Evolutionary conservation across 345 rosid genomes (phyloP).

Genomic region (Populus alba): DNA sequence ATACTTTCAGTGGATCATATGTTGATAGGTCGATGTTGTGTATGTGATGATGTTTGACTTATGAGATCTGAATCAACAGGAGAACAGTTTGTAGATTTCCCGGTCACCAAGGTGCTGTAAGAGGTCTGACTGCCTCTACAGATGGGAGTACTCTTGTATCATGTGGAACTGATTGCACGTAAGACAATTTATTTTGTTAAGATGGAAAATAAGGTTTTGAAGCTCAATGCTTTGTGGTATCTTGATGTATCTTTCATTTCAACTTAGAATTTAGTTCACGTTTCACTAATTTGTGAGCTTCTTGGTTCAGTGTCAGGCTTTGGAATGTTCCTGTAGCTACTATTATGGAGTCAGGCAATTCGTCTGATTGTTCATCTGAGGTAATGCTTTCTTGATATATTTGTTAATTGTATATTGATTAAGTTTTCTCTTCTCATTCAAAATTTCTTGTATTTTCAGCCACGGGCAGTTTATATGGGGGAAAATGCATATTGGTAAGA

Average conservation of each 20-base stretch:
- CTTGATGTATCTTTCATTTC: not conserved
- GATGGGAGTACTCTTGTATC: slow-evolving; percentile 79
- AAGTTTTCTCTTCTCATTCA: slow-evolving; percentile 1
- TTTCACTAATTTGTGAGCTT: not conserved
- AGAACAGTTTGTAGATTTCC: slow-evolving; percentile 85
- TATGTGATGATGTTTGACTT: not conserved
- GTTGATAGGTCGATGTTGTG: not conserved
- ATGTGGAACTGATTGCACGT: slow-evolving; percentile 92
- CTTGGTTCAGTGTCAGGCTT: slow-evolving; percentile 70
- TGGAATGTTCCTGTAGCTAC: slow-evolving; percentile 87
- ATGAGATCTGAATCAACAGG: slow-evolving; percentile 40
- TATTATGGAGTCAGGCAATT: slow-evolving; percentile 43
- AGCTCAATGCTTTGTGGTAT: not conserved
- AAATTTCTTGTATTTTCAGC: slow-evolving; percentile 45
- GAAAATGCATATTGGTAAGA: slow-evolving; percentile 80
- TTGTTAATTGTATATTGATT: not conserved
- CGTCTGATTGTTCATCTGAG: slow-evolving; percentile 46
- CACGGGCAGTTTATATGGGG: slow-evolving; percentile 65
- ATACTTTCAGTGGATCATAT: not conserved
- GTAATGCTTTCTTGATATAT: slow-evolving; percentile 32
- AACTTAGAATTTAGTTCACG: not conserved
- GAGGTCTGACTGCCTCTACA: slow-evolving; percentile 83
- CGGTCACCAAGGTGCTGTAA: slow-evolving; percentile 92
- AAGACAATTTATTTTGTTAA: slow-evolving; percentile 27
- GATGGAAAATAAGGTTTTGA: not conserved